Evolutionary conservation across 2,329 filamentous ascomycete genomes (phyloP).

Genomic region (Aspergillus clavatus): DNA sequence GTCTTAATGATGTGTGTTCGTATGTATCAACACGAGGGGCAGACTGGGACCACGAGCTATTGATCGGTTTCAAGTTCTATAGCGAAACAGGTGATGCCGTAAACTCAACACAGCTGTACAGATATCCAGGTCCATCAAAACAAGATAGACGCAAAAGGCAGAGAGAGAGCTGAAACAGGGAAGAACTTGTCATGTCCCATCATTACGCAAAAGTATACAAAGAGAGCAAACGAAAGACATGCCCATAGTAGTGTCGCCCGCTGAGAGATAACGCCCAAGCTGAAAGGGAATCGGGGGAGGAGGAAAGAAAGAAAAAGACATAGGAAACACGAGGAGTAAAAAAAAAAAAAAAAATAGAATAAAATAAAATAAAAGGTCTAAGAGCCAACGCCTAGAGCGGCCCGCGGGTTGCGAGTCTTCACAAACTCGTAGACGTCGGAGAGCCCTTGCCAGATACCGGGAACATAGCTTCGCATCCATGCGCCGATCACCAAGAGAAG

Average conservation of each 20-base stretch:
- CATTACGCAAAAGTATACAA: constrained; percentile 26
- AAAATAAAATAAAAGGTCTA: constrained; percentile 18
- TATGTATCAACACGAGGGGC: too few species aligned
- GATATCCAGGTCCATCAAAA: constrained; percentile 1
- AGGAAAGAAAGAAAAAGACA: constrained; percentile 14
- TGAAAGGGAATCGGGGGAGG: constrained; percentile 19
- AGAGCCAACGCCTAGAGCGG: constrained; percentile 28
- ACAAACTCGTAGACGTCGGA: constrained; percentile 37
- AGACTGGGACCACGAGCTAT: too few species aligned
- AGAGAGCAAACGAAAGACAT: constrained; percentile 15
- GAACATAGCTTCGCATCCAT: constrained; percentile 43
- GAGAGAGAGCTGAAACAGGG: constrained; percentile 5
- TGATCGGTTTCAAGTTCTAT: too few species aligned
- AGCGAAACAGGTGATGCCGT: too few species aligned
- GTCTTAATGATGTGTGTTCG: too few species aligned
- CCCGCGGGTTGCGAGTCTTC: constrained; percentile 32
- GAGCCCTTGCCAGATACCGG: constrained; percentile 38
- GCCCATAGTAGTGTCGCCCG: constrained; percentile 13
- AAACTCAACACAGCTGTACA: not conserved
- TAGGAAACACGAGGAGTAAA: constrained; percentile 1
- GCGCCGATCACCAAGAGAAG: constrained; percentile 43
- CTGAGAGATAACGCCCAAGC: constrained; percentile 20
- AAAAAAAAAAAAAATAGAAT: constrained; percentile 8
- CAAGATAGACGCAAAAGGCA: not conserved
- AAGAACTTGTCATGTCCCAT: constrained; percentile 29